phyloP scores from a whole-genome alignment of 1,284 basidiomycete genomes.

The Pseudomicrostroma phylloplanum region DNA sequence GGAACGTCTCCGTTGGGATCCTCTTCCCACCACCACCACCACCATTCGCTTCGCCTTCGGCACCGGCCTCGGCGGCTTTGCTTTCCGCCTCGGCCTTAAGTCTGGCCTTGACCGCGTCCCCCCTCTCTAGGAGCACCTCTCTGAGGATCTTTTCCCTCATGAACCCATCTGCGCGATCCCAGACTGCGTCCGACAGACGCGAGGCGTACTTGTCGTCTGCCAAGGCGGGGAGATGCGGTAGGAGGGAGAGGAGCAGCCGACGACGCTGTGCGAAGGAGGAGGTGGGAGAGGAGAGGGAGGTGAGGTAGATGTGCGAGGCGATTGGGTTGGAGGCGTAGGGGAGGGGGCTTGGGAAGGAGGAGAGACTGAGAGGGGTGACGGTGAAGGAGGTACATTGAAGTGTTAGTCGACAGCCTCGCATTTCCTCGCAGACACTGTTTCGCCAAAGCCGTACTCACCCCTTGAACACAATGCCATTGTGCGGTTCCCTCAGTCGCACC shows the following conservation, averaged over 20 bases:
- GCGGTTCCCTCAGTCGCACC: slow-evolving; percentile 22
- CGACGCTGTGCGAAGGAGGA: slow-evolving; percentile 20
- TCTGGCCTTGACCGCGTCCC: slow-evolving; percentile 4
- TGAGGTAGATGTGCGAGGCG: slow-evolving; percentile 25
- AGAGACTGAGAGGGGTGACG: slow-evolving; percentile 19
- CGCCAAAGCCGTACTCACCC: slow-evolving; percentile 17
- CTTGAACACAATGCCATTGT: slow-evolving; percentile 15
- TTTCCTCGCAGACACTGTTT: slow-evolving; percentile 10
- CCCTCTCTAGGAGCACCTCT: not conserved
- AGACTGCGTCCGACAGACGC: slow-evolving; percentile 41
- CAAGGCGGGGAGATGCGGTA: slow-evolving; percentile 18
- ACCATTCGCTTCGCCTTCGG: slow-evolving; percentile 16
- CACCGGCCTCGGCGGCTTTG: slow-evolving; percentile 2
- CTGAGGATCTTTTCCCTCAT: slow-evolving; percentile 15
- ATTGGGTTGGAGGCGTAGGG: slow-evolving; percentile 21
- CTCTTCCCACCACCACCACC: too few relatives aligned
- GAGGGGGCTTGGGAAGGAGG: slow-evolving; percentile 22
- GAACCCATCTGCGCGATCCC: slow-evolving; percentile 37
- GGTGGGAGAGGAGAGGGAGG: slow-evolving; percentile 17
- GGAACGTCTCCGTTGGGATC: slow-evolving; percentile 2
- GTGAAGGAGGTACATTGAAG: too few relatives aligned
- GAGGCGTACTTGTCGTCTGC: slow-evolving; percentile 43
- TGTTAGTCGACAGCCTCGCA: slow-evolving; percentile 13
- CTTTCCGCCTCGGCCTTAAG: slow-evolving; percentile 21
- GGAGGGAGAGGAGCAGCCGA: slow-evolving; percentile 18